Evolutionary conservation across 1,284 basidiomycete species (phyloP).

Genomic region (Pisolithus thermaeus): DNA sequence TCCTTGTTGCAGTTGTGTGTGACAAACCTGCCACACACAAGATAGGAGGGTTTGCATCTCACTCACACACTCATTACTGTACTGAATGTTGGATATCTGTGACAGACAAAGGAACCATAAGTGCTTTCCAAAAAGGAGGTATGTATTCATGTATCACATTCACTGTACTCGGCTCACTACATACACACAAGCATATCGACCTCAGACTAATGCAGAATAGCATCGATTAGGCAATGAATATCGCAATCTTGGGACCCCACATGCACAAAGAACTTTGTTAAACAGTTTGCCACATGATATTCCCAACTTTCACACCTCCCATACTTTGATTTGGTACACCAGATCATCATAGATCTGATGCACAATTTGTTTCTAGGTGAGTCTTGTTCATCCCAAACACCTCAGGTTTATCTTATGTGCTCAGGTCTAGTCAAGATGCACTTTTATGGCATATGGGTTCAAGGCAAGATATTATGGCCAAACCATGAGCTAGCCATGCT

Average conservation of each 20-base stretch:
- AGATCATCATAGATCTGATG: slow-evolving; percentile 7
- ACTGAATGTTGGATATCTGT: slow-evolving; percentile 9
- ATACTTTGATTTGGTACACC: slow-evolving; percentile 5
- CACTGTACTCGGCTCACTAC: not conserved
- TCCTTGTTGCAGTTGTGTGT: slow-evolving; percentile 28
- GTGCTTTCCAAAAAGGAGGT: not conserved
- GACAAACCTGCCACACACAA: slow-evolving; percentile 35
- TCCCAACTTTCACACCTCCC: not conserved
- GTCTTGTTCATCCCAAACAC: not conserved
- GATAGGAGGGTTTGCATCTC: slow-evolving; percentile 30
- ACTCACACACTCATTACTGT: slow-evolving; percentile 29
- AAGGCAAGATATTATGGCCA: slow-evolving; percentile 20
- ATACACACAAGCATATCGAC: not conserved
- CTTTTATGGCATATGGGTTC: slow-evolving; percentile 31
- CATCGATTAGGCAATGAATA: not conserved
- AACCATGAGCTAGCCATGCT: slow-evolving; percentile 16
- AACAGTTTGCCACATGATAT: slow-evolving; percentile 2
- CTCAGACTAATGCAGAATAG: not conserved
- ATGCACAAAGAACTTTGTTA: slow-evolving; percentile 5
- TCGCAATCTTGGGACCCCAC: not conserved
- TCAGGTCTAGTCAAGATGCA: slow-evolving; percentile 30
- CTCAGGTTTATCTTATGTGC: too few relatives aligned
- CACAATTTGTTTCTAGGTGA: slow-evolving; percentile 10
- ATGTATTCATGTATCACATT: not conserved
- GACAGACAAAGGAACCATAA: not conserved